Evolutionary conservation across 106 monocot species (phyloP).

Genomic region (Dendrobium huoshanense): DNA sequence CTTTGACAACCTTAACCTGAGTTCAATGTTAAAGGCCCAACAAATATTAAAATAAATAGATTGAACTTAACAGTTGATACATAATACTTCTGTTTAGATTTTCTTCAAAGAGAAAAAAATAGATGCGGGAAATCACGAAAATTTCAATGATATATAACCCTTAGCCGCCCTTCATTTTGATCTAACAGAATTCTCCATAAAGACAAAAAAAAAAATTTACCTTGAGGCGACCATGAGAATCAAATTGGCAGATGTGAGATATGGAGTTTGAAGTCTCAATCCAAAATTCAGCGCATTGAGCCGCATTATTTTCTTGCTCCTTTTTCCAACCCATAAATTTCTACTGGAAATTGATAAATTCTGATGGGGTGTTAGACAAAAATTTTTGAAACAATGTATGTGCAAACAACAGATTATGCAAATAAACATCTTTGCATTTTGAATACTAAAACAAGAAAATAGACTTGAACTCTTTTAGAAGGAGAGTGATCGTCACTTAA

Average conservation of each 20-base stretch:
- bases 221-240: constrained; percentile 10
- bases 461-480: not conserved
- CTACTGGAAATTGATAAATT: not conserved
- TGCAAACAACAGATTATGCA: not conserved
- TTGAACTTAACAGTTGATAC: not conserved
- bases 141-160: not conserved
- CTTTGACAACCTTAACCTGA: constrained; percentile 63
- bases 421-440: not conserved
- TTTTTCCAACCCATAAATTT: constrained; percentile 11
- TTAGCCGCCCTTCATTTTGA: not conserved
- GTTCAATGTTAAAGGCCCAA: not conserved
- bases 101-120: not conserved
- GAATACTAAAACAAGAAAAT: not conserved
- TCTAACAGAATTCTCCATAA: not conserved
- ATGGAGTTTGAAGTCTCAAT: constrained; percentile 18
- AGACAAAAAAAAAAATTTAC: constrained; percentile 9
- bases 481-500: not conserved
- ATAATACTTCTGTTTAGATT: not conserved
- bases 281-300: constrained; percentile 14
- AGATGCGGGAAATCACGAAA: not conserved
- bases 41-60: not conserved
- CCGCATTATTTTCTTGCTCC: not conserved
- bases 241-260: constrained; percentile 19
- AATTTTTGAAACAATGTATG: not conserved
- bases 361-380: not conserved